phyloP scores from a whole-genome alignment of 2,329 filamentous ascomycete genomes.

The Cytospora leucostoma region DNA sequence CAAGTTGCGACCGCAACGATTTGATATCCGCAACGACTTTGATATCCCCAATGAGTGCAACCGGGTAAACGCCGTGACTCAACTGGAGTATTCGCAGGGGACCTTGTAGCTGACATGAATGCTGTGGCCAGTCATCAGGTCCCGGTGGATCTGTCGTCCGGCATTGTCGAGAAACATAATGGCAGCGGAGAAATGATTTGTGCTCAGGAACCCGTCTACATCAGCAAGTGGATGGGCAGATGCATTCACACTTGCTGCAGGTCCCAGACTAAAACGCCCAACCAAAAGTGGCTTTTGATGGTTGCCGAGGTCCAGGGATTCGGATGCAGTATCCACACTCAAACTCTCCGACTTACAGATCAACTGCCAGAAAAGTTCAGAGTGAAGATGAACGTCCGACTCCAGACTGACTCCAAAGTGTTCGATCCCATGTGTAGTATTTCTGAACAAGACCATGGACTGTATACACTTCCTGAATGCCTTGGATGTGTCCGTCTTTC shows the following conservation, averaged over 20 bases:
- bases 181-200: conserved; percentile 25
- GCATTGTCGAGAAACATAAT: conserved; percentile 20
- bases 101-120: conserved; percentile 20
- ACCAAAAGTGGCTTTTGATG: conserved; percentile 9
- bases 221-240: conserved; percentile 5
- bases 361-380: neutral
- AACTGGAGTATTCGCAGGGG: conserved; percentile 12
- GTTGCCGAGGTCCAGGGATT: conserved; percentile 9
- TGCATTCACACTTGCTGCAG: conserved; percentile 18
- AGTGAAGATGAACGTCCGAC: neutral
- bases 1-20: conserved; percentile 11
- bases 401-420: neutral
- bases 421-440: neutral
- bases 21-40: conserved; percentile 8
- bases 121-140: conserved; percentile 10
- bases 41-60: neutral
- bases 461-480: neutral
- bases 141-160: conserved; percentile 11
- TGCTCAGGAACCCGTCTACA: conserved; percentile 8
- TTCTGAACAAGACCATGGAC: neutral
- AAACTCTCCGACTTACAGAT: neutral
- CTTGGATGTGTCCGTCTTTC: neutral
- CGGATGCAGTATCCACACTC: neutral
- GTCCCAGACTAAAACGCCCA: conserved; percentile 13
- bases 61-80: conserved; percentile 5